A percentile compares a stretch with the other conserved stretches of the same genome.
phyloP scores from a whole-genome alignment of 805 yeast genomes.

The Hanseniaspora taiwanica region DNA sequence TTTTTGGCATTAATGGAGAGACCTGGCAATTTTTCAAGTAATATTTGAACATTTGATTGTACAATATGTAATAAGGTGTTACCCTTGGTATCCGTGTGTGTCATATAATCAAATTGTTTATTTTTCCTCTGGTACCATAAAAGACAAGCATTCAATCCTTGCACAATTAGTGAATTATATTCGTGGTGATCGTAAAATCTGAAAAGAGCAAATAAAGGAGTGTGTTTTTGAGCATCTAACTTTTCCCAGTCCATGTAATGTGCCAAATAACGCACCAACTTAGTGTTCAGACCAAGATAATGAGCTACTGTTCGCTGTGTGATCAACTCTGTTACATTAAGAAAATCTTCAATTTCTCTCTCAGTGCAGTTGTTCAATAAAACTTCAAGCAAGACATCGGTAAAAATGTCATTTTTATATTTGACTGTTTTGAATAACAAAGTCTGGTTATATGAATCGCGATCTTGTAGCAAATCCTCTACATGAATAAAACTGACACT shows the following conservation, averaged over 20 bases:
- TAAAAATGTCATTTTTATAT: conserved; percentile 34
- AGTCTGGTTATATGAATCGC: conserved; percentile 38
- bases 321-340: conserved; percentile 36
- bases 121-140: conserved; percentile 28
- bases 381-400: conserved; percentile 33
- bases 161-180: conserved; percentile 36
- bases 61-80: conserved; percentile 69
- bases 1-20: conserved; percentile 51
- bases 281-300: conserved; percentile 45
- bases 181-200: conserved; percentile 68
- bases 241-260: conserved; percentile 51
- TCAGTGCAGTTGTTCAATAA: conserved; percentile 29
- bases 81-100: conserved; percentile 61
- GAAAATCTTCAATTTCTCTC: conserved; percentile 35
- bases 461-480: conserved; percentile 58
- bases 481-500: conserved; percentile 26
- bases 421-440: conserved; percentile 52
- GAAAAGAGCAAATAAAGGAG: conserved; percentile 66
- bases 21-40: conserved; percentile 11
- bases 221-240: conserved; percentile 52
- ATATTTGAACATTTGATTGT: conserved; percentile 29
- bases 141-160: conserved; percentile 32
- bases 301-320: conserved; percentile 56
- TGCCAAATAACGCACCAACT: conserved; percentile 43
- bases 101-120: conserved; percentile 31